phyloP scores from a whole-genome alignment of 2,329 filamentous ascomycete species.

The Zopfia rhizophila region DNA sequence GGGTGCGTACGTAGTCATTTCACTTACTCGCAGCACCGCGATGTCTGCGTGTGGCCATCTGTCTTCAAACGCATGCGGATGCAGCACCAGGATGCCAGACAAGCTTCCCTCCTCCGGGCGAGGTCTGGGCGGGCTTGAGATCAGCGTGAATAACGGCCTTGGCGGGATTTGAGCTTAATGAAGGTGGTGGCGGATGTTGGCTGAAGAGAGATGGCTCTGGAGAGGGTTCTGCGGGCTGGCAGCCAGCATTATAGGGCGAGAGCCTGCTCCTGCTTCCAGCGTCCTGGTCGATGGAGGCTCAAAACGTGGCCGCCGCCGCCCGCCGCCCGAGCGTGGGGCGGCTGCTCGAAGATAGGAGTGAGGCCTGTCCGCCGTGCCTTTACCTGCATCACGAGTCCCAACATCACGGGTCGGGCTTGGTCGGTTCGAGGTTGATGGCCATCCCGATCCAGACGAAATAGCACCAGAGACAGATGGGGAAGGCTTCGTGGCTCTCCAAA shows the following conservation, averaged over 20 bases:
- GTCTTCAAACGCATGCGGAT: constrained; percentile 15
- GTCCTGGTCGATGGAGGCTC: constrained; percentile 36
- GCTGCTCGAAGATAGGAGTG: constrained; percentile 10
- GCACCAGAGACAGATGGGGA: constrained; percentile 33
- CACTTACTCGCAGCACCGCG: constrained; percentile 35
- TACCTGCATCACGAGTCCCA: constrained; percentile 40
- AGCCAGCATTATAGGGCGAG: constrained; percentile 7
- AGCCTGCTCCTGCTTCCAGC: background rate
- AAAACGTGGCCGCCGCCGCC: constrained; percentile 43
- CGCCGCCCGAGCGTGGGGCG: constrained; percentile 26
- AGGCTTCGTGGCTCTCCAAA: constrained; percentile 27
- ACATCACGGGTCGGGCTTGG: constrained; percentile 45
- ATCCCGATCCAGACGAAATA: constrained; percentile 29
- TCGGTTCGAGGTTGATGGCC: constrained; percentile 38
- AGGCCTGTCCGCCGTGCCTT: constrained; percentile 22
- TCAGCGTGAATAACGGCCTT: constrained; percentile 18
- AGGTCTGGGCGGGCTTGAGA: constrained; percentile 1
- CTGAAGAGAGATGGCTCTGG: constrained; percentile 1
- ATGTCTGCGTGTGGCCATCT: constrained; percentile 15
- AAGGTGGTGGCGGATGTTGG: constrained; percentile 5
- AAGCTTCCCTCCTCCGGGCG: constrained; percentile 15
- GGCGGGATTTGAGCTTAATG: constrained; percentile 20
- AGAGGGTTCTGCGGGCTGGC: constrained; percentile 15
- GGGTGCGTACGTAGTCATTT: constrained; percentile 38
- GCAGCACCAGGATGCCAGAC: constrained; percentile 7